phyloP scores from a whole-genome alignment of 208 protist genomes.

The Trichomonas vaginalis region DNA sequence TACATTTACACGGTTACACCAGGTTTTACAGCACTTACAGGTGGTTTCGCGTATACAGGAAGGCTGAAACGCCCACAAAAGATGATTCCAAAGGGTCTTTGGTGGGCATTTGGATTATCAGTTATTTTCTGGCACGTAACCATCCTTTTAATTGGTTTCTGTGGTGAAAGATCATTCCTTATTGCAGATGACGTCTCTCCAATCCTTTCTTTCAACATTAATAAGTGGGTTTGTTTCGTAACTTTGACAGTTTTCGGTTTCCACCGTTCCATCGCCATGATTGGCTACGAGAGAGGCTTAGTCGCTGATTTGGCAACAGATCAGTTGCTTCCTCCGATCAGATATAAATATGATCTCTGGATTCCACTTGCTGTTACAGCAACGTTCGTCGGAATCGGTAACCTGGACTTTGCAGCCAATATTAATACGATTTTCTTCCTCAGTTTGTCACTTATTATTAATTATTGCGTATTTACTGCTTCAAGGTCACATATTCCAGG shows the following conservation, averaged over 20 bases:
- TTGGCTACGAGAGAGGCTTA: neutral
- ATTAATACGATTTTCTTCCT: slow-evolving; percentile 41
- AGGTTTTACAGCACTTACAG: neutral
- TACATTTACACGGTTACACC: neutral
- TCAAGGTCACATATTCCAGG: slow-evolving; percentile 23
- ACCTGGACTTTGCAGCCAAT: neutral
- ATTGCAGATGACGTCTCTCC: neutral
- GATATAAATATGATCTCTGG: neutral
- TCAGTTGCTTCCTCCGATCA: neutral
- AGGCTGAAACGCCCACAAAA: neutral
- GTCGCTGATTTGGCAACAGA: neutral
- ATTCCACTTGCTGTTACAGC: neutral
- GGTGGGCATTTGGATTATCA: neutral
- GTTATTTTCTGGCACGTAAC: neutral
- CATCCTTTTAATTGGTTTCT: neutral
- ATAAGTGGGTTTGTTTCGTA: neutral
- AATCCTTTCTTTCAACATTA: neutral
- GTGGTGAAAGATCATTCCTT: neutral
- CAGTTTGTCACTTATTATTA: slow-evolving; percentile 38
- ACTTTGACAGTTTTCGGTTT: neutral
- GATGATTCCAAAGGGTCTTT: neutral
- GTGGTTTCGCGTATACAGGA: neutral
- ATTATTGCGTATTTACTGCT: slow-evolving; percentile 41
- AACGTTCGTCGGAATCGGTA: neutral
- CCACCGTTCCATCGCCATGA: neutral